phyloP scores from a whole-genome alignment of 73 alveolate species.

The Paramecium biaurelia region DNA sequence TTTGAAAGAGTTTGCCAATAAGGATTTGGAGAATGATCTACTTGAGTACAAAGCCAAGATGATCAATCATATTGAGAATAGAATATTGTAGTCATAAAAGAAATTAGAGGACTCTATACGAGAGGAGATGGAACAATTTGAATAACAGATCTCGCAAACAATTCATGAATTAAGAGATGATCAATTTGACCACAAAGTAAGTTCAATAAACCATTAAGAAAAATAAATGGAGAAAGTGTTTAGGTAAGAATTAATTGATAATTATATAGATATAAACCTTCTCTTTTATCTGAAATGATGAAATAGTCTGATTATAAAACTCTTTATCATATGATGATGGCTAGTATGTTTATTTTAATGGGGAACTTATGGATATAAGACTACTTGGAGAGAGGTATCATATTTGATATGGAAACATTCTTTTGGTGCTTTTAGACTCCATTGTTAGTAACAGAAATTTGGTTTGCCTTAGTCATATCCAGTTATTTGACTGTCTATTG shows the following conservation, averaged over 20 bases:
- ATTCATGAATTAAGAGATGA: constrained; percentile 15
- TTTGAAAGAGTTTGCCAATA: neutral
- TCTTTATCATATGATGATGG: constrained; percentile 66
- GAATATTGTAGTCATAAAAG: neutral
- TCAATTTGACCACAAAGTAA: neutral
- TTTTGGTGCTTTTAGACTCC: constrained; percentile 53
- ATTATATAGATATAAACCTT: neutral
- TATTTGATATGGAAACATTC: constrained; percentile 60
- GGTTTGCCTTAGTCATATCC: constrained; percentile 48
- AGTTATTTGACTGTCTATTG: neutral
- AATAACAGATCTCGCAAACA: neutral
- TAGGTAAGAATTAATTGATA: neutral
- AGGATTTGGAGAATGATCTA: constrained; percentile 26
- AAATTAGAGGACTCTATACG: neutral
- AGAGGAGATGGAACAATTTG: constrained; percentile 16
- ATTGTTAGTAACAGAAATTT: neutral
- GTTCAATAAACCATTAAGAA: neutral
- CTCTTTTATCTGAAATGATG: constrained; percentile 51
- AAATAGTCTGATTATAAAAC: constrained; percentile 64
- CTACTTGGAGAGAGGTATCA: constrained; percentile 55
- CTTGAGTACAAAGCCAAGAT: neutral
- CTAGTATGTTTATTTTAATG: constrained; percentile 59
- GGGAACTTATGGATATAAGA: constrained; percentile 28
- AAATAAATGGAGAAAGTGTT: constrained; percentile 20
- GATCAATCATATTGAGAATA: neutral